Base-by-base conservation (phyloP, 371 early-diverging fungal genomes). In the Sporodiniella umbellata region DNA sequence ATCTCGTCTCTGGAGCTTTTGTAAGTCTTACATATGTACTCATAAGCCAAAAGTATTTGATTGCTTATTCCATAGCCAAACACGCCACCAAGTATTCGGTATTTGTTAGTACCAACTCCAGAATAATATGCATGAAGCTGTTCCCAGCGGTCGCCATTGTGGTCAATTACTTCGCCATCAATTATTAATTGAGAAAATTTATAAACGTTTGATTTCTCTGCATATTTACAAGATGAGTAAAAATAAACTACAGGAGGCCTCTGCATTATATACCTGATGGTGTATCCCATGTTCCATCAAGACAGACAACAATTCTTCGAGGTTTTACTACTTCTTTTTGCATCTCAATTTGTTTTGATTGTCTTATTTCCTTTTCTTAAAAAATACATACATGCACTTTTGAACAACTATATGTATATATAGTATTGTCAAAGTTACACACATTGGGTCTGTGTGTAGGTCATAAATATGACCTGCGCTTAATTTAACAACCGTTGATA, bases 241-340 rank as follows among this genome's bases (percentile, higher is more conserved):
- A 28, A 28, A n/a, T 35, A 35, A 4, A 5, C 8, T 4, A 11
- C 35, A 14, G 35, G 15, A 35, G 5, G 35, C 14, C 5, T n/a
- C 4, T 35, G 7, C 1, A 1, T 0, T 35, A 14, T 35, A n/a
- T 50, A 67, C 72, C 68, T 58, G 56, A 42, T 12, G 72, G 65
- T 8, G 60, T 57, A 26, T 71, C 68, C 72, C 72, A 71, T 23
- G 72, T 71, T 10, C 72, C 68, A 38, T 71, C 72, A 53, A 71
- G 23, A 45, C 68, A 71, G 8, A 59, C 60, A 21, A 71, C 62
- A 14, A 71, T 56, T 15, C 72, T 43, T 30, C 66, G 54, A 4
- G 31, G 56, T 25, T 31, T 48, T 23, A 31, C 30, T 35, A n/a
- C n/a, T n/a, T n/a, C n/a, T n/a, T n/a, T n/a, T n/a, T n/a, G n/a